Evolutionary conservation across 1,284 basidiomycete genomes (phyloP), one percentile per base, ranked within the genome.

Genomic region (Omphalotus olearius): DNA sequence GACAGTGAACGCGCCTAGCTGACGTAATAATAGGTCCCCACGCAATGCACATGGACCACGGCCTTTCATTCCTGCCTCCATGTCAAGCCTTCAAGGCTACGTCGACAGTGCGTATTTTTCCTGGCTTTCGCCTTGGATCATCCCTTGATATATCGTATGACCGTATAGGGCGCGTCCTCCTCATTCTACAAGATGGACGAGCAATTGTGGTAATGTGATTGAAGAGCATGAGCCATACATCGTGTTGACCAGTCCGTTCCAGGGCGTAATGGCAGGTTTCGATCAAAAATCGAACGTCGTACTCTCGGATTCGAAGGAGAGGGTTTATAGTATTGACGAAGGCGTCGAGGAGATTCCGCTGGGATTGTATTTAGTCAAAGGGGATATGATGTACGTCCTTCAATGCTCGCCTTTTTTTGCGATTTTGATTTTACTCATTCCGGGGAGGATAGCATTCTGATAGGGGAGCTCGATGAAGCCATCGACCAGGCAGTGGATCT

Each of bases 361-460:
- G n/a, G 96, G 96, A 1, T 74, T 99, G 44, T 99, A 99, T 69
- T 84, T 99, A 59, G 90, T 99, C 62, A 92, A 98, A 64, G 96
- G 96, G 1, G 96, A 99, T 65, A 95, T 96, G 77, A 94, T 97
- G 96, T 98, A 57, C 64, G 83, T 76, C 50, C 38, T 39, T 46
- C 41, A 36, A n/a, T 47, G 16, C 9, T 40, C n/a, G 17, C 25
- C 30, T 35, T 17, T 18, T 18, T 20, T 26, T 39, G 6, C 47
- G 6, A n/a, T n/a, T 1, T 40, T 51, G 28, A 50, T 16, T 40
- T n/a, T 16, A 30, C 47, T 11, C 33, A 43, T 44, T 58, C 35
- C 45, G 49, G 44, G 2, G 30, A 25, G 18, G 55, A 13, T 63
- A 96, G 92, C 41, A 88, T 88, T 37, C 73, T 98, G 57, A 91